These are phyloP conservation scores for Echium plantagineum DNA, from an alignment of 257 asterid genomes.

Conservation along the genomic window DNA sequence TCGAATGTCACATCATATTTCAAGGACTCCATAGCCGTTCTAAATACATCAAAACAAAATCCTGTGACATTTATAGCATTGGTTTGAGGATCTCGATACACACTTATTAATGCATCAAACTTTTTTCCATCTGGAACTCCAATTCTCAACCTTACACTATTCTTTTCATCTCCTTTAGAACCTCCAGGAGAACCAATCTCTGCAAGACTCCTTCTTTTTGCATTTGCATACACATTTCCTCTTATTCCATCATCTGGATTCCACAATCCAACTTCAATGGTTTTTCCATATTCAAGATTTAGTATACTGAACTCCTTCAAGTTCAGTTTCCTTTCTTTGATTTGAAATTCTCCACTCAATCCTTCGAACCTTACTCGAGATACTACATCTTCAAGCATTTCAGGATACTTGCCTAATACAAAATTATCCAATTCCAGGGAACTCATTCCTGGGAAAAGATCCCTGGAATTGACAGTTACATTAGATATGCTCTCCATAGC, in stretches of 20 bases:
- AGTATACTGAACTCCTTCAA: neutral
- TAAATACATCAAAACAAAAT: conserved; percentile 26
- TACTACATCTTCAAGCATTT: neutral
- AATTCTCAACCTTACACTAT: conserved; percentile 15
- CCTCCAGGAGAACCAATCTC: conserved; percentile 13
- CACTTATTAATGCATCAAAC: conserved; percentile 16
- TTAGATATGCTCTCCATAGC: neutral
- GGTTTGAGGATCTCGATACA: conserved; percentile 8
- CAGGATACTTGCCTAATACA: neutral
- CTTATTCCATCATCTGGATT: neutral
- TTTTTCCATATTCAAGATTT: neutral
- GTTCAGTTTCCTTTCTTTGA: neutral
- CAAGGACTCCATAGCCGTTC: conserved; percentile 18
- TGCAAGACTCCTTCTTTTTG: neutral
- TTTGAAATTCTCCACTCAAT: neutral
- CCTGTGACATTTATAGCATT: conserved; percentile 13
- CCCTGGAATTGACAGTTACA: neutral
- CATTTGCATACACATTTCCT: neutral
- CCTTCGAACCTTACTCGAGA: neutral
- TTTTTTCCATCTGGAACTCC: conserved; percentile 13
- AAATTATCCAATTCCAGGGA: neutral
- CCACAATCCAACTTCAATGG: neutral
- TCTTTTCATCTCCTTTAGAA: conserved; percentile 7
- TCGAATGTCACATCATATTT: conserved; percentile 17
- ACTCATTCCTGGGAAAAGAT: neutral